phyloP scores from a whole-genome alignment of 345 rosid genomes.

The Salix purpurea region DNA sequence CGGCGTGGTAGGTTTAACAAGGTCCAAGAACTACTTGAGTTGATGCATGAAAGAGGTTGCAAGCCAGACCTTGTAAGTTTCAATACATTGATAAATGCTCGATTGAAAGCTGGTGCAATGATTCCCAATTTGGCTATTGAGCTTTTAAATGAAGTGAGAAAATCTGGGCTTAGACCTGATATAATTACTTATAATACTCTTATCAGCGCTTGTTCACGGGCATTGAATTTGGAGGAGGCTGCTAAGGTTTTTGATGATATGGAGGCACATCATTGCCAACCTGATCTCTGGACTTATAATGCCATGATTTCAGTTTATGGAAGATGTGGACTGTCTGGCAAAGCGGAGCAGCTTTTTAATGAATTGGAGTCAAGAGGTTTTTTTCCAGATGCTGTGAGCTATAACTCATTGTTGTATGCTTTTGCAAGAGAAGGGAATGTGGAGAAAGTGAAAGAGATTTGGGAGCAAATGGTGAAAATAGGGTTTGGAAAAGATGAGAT shows the following conservation, averaged over 20 bases:
- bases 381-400: constrained; percentile 82
- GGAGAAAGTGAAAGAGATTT: constrained; percentile 64
- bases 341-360: constrained; percentile 68
- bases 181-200: constrained; percentile 88
- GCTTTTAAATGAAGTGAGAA: constrained; percentile 69
- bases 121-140: constrained; percentile 54
- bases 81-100: constrained; percentile 87
- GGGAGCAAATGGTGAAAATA: constrained; percentile 65
- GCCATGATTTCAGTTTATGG: constrained; percentile 91
- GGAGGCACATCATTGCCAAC: constrained; percentile 70
- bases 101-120: constrained; percentile 59
- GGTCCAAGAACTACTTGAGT: constrained; percentile 64
- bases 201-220: constrained; percentile 83
- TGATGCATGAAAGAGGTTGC: constrained; percentile 75
- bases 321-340: constrained; percentile 65
- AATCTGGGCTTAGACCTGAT: constrained; percentile 78
- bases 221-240: constrained; percentile 70
- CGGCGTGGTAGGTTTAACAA: constrained; percentile 60
- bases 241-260: constrained; percentile 63
- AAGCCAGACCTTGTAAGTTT: constrained; percentile 91
- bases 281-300: constrained; percentile 96
- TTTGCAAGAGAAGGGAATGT: constrained; percentile 83
- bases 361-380: constrained; percentile 74
- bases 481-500: constrained; percentile 83
- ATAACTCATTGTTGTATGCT: constrained; percentile 87